Evolutionary conservation across 2,329 filamentous ascomycete species (phyloP), one percentile per base, ranked within the genome.

Genomic region (Periglandula ipomoeae): DNA sequence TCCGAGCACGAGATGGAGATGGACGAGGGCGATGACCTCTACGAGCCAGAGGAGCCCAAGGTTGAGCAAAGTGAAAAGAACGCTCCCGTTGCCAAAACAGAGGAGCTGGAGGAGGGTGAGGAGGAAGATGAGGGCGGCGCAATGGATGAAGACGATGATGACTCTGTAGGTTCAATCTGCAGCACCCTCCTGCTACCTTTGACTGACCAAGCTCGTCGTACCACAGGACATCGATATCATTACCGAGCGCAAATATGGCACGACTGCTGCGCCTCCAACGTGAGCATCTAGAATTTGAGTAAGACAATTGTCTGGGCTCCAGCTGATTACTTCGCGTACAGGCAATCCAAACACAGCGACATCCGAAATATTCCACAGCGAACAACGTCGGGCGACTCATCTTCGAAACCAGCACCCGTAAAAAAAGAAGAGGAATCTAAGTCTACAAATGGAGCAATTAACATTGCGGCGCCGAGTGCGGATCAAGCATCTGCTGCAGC

Each of bases 21-120:
- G 50, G 81, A 84, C 63, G 80, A 84, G 55, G 80, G 83, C 45
- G 81, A 84, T 55, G 81, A 84, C 64, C 81, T 84, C 58, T 84
- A 84, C 60, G 76, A 75, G 50, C 74, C 76, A 1, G 80, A 83
- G 51, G 79, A 82, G 62, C 69, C 73, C 35, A 68, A 68, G 44
- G 58, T 61, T 19, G 61, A 72, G 48, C 56, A 54, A 9, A 53
- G 57, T 13, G 57, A 63, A 8, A 59, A 61, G 17, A 59, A 61
- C 55, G 61, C 56, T 51, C 50, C 57, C 38, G 46, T 61, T 2
- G 55, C 61, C 9, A 70, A 69, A 27, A 64, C 72, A 45, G 78
- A 79, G 38, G 79, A 82, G 56, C 65, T 82, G 46, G 80, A 83
- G 53, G 78, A 82, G 55, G 81, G 79, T 20, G 80, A 83, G 55